Evolutionary conservation across 805 yeast species (phyloP), one percentile per base, ranked within the genome.

Genomic region (Sungouiella thailandica): DNA sequence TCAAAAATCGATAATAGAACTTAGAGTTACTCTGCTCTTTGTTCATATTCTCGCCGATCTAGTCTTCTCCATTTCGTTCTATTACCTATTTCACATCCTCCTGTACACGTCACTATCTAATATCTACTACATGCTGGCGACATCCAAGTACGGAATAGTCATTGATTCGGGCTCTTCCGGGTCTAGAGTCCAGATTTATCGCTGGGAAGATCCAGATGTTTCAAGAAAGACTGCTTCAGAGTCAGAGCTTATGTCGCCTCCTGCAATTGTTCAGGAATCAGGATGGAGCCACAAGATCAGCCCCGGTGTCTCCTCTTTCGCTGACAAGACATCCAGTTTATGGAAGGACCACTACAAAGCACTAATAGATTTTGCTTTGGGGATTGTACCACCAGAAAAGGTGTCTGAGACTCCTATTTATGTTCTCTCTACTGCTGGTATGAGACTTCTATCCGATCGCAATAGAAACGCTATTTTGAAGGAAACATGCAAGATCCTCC

Each of bases 101-200:
- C 17, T 29, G 25, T 14, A 10, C 20, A 12, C 10, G 12, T 7
- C 6, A 14, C 16, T n/a, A n/a, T 18, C 31, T 10, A 16, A 20
- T 11, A 17, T 19, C 16, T 20, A 9, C 32, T 11, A 8, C 16
- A 10, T 9, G 7, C 7, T 19, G 22, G 14, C 36, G 12, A 32
- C 32, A 29, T 31, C 48, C 39, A 58, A 68, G 32, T 89, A 85
- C 64, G 97, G 96, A 17, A 80, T 93, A 19, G 94, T 90, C 11
- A 73, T 90, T 3, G 98, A 90, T 58, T 87, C 97, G 0, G 98
- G 98, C 1, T 88, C 97, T 1, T 84, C 95, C 0, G 98, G 98
- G 1, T 87, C 97, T 4, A 67, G 98, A 34, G 70, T 84, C 11
- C 89, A 86, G 55, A 74, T 90, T 8, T 90, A 85, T 55, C 68